These are phyloP conservation scores for Cucumis melo DNA, from an alignment of 306 rosid species.

Conservation along the genomic window DNA sequence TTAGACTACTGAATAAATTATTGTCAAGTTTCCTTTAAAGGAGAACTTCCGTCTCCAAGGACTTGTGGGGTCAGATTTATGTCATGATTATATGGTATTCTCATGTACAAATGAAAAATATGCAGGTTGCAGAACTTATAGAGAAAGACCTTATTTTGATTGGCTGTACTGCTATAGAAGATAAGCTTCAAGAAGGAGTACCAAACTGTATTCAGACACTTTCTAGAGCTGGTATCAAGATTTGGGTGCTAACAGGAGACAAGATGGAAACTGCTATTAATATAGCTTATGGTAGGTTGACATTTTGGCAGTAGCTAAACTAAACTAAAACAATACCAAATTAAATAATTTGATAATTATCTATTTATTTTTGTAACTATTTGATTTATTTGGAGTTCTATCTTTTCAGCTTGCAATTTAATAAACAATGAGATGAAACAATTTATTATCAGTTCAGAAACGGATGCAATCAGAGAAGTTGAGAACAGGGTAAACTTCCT, in stretches of 20 bases:
- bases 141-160: constrained; percentile 75
- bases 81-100: not conserved
- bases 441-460: constrained; percentile 84
- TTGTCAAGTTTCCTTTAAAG: not conserved
- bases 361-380: not conserved
- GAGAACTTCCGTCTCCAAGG: not conserved
- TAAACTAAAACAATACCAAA: not conserved
- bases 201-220: constrained; percentile 92
- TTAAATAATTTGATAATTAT: not conserved
- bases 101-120: not conserved
- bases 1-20: not conserved
- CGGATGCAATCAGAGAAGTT: constrained; percentile 84
- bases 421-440: constrained; percentile 88
- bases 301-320: constrained; percentile 6
- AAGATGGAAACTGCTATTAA: constrained; percentile 98
- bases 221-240: constrained; percentile 86
- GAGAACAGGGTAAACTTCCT: constrained; percentile 60
- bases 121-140: constrained; percentile 89
- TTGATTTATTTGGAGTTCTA: constrained; percentile 7
- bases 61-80: not conserved
- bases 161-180: constrained; percentile 97
- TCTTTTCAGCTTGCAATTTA: constrained; percentile 72
- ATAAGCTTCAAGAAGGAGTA: constrained; percentile 99
- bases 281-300: constrained; percentile 78
- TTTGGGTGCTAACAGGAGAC: constrained; percentile 97